Conservation (phyloP, 2,329 filamentous ascomycete genomes). For the Fusarium pininemorale region DNA sequence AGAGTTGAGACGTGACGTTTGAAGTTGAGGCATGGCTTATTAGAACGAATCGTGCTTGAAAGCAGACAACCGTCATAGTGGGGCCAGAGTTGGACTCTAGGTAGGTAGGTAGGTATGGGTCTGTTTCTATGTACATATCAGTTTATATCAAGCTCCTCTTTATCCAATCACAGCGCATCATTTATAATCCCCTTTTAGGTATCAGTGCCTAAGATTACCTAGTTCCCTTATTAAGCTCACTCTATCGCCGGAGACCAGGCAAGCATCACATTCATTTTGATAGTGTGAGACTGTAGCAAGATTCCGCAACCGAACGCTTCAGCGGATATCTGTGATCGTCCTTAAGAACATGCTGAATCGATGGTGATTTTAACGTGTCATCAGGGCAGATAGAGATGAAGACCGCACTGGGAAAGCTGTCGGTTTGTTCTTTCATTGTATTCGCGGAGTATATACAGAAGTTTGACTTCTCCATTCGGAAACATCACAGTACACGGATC, state of each 20-base stretch:
- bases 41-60: constrained; percentile 21
- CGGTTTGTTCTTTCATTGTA: constrained; percentile 32
- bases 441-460: constrained; percentile 42
- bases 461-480: constrained; percentile 11
- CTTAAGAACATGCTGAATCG: neutral
- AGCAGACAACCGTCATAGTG: constrained; percentile 36
- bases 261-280: neutral
- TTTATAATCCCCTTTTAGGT: constrained; percentile 29
- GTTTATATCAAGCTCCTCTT: constrained; percentile 2
- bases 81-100: constrained; percentile 39
- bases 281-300: neutral
- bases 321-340: neutral
- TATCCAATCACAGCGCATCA: constrained; percentile 29
- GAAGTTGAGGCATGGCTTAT: constrained; percentile 55
- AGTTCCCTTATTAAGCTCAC: neutral
- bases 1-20: constrained; percentile 50
- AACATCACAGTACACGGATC: constrained; percentile 23
- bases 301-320: neutral
- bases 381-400: neutral
- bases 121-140: neutral
- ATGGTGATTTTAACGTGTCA: neutral
- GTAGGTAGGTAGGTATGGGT: constrained; percentile 4
- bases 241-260: neutral
- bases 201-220: neutral
- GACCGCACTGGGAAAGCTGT: neutral